Percentiles rank a stretch among this genome's conserved stretches.
Conservation (phyloP, 345 rosid species). For the Boechera retrofracta region DNA sequence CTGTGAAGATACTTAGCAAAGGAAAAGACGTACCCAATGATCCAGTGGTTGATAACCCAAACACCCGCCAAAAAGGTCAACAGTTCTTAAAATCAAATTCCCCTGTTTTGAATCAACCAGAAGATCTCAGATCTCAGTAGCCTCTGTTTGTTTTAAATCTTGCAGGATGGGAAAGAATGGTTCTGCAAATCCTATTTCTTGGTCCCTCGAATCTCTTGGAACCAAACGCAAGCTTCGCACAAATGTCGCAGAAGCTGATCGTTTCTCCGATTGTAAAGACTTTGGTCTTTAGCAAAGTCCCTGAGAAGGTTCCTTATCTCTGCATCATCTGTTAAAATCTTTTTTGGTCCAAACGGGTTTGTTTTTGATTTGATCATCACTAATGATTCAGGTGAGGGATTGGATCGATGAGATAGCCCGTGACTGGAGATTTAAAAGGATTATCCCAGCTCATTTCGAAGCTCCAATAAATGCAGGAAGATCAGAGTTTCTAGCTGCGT, state of each 20-base stretch:
- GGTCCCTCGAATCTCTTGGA: slow-evolving; percentile 95
- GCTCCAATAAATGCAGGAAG: slow-evolving; percentile 85
- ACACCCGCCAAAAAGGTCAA: slow-evolving; percentile 79
- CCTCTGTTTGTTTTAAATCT: slow-evolving; percentile 10
- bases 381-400: slow-evolving; percentile 69
- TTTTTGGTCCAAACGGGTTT: neutral
- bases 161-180: slow-evolving; percentile 99
- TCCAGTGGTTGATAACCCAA: slow-evolving; percentile 74
- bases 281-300: slow-evolving; percentile 94
- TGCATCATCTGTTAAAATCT: neutral
- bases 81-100: slow-evolving; percentile 26
- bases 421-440: slow-evolving; percentile 94
- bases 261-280: slow-evolving; percentile 97
- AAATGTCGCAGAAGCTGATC: slow-evolving; percentile 91
- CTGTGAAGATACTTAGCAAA: slow-evolving; percentile 91
- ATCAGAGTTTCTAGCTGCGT: slow-evolving; percentile 87
- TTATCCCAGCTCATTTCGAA: slow-evolving; percentile 95
- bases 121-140: neutral
- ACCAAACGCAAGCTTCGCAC: slow-evolving; percentile 91
- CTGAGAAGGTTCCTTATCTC: slow-evolving; percentile 72
- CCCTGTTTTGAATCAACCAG: slow-evolving; percentile 11
- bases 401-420: slow-evolving; percentile 83
- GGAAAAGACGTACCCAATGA: slow-evolving; percentile 84
- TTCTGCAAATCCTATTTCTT: slow-evolving; percentile 88
- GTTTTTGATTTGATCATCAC: slow-evolving; percentile 12